Percentiles rank a stretch among this genome's conserved stretches.
phyloP scores from a whole-genome alignment of 345 rosid genomes.

The Gossypium sturtianum region DNA sequence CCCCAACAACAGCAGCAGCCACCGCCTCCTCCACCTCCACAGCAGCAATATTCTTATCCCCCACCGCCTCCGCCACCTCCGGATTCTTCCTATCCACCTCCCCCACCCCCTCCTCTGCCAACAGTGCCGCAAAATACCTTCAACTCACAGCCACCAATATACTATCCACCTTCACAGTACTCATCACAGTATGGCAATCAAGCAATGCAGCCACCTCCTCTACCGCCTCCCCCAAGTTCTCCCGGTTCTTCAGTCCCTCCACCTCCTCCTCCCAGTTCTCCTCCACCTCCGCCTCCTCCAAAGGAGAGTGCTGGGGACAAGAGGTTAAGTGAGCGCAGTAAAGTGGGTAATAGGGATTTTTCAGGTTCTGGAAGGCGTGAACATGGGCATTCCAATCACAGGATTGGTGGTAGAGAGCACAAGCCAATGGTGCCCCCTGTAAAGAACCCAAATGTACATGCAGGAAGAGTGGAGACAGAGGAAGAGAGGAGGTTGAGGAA shows the following conservation, averaged over 20 bases:
- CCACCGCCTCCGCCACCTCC: slow-evolving; percentile 62
- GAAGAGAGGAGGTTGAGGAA: slow-evolving; percentile 88
- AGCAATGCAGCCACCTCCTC: slow-evolving; percentile 52
- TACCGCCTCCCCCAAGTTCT: slow-evolving; percentile 55
- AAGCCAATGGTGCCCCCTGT: slow-evolving; percentile 35
- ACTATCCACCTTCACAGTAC: slow-evolving; percentile 47
- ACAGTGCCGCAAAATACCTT: slow-evolving; percentile 21
- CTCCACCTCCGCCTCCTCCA: slow-evolving; percentile 74
- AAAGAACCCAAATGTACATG: slow-evolving; percentile 44
- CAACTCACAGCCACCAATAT: slow-evolving; percentile 36
- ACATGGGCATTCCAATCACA: slow-evolving; percentile 33
- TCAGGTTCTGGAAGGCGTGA: slow-evolving; percentile 40
- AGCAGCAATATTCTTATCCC: slow-evolving; percentile 62
- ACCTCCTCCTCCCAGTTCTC: slow-evolving; percentile 91
- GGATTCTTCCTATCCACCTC: slow-evolving; percentile 47
- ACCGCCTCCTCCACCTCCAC: slow-evolving; percentile 51
- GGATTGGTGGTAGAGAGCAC: slow-evolving; percentile 35
- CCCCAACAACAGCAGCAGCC: slow-evolving; percentile 39
- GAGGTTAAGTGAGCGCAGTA: slow-evolving; percentile 35
- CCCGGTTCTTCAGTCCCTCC: slow-evolving; percentile 50
- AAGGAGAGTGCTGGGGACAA: slow-evolving; percentile 34
- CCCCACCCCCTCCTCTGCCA: slow-evolving; percentile 46
- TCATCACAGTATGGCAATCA: slow-evolving; percentile 49
- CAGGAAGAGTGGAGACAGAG: slow-evolving; percentile 71
- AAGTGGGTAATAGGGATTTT: slow-evolving; percentile 26